phyloP scores from a whole-genome alignment of 108 stramenopile genomes.

The Skeletonema menzelii region DNA sequence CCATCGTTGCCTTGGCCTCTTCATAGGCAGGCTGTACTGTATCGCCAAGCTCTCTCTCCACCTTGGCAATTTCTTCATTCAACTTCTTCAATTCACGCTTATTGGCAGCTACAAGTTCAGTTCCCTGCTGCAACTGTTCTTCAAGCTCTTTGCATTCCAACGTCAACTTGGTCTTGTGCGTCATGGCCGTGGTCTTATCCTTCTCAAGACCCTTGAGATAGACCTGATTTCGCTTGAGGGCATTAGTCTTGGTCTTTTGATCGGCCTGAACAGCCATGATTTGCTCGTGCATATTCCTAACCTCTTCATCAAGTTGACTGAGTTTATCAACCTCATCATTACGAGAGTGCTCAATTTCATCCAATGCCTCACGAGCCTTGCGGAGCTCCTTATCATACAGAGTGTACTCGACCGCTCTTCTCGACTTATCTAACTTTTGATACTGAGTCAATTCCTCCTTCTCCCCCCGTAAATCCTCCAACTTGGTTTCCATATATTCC shows the following conservation, averaged over 20 bases:
- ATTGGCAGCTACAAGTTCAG: constrained; percentile 55
- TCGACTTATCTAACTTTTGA: constrained; percentile 87
- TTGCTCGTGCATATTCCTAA: constrained; percentile 61
- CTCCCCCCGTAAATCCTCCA: constrained; percentile 93
- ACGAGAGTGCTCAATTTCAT: constrained; percentile 81
- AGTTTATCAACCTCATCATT: constrained; percentile 57
- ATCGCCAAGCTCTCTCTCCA: constrained; percentile 50
- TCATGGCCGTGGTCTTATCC: constrained; percentile 62
- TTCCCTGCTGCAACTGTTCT: constrained; percentile 52
- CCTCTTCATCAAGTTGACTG: constrained; percentile 60
- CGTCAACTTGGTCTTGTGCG: constrained; percentile 62
- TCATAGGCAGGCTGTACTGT: constrained; percentile 70
- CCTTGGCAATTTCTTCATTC: constrained; percentile 54
- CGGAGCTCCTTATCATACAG: constrained; percentile 95
- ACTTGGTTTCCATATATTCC: constrained; percentile 84
- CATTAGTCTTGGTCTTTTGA: constrained; percentile 55
- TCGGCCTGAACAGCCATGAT: constrained; percentile 65
- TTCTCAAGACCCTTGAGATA: constrained; percentile 60
- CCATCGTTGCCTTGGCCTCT: constrained; percentile 48
- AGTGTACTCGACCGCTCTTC: constrained; percentile 95
- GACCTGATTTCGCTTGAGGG: constrained; percentile 56
- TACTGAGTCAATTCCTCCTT: constrained; percentile 95
- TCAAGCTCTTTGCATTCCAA: constrained; percentile 73
- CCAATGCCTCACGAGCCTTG: constrained; percentile 70
- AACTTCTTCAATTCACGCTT: constrained; percentile 61